Conservation (phyloP, 441 rosid genomes). For the Pelargonium australe region DNA sequence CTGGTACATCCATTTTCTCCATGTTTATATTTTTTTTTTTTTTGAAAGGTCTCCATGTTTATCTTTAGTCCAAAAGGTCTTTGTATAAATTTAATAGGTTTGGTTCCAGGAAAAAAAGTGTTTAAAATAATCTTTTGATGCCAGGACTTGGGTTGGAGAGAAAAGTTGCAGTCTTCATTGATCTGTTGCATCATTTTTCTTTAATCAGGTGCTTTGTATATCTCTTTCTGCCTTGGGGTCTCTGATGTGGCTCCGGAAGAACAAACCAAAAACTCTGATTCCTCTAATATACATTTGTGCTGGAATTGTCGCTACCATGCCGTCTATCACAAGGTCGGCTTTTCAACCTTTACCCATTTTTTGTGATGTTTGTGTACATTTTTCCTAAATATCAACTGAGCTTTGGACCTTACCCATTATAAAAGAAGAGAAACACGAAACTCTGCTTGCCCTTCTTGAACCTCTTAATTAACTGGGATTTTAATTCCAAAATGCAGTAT, state of each 20-base stretch:
- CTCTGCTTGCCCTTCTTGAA: too few species aligned
- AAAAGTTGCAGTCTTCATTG: not conserved
- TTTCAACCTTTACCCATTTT: conserved; percentile 1
- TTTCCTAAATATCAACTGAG: too few species aligned
- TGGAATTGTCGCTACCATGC: conserved; percentile 86
- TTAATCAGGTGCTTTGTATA: conserved; percentile 64
- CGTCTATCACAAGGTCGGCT: conserved; percentile 66
- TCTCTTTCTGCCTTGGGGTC: conserved; percentile 91
- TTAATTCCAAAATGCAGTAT: too few species aligned
- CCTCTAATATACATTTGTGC: conserved; percentile 83
- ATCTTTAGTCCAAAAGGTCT: not conserved
- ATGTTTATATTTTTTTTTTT: too few species aligned
- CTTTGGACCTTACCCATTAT: too few species aligned
- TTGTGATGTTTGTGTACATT: too few species aligned
- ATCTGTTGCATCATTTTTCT: conserved; percentile 11
- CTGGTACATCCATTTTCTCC: conserved; percentile 40
- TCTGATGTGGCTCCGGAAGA: conserved; percentile 90
- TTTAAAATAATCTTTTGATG: too few species aligned
- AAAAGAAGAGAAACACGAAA: too few species aligned
- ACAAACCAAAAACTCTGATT: conserved; percentile 78
- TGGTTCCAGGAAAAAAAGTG: too few species aligned
- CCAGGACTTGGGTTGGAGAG: too few species aligned
- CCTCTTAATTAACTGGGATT: too few species aligned
- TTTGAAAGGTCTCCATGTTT: not conserved
- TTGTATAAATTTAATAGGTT: too few species aligned